Evolutionary conservation across 176 grass and related monocot genomes (phyloP), one percentile per base, ranked within the genome.

Genomic region (Oryza punctata): DNA sequence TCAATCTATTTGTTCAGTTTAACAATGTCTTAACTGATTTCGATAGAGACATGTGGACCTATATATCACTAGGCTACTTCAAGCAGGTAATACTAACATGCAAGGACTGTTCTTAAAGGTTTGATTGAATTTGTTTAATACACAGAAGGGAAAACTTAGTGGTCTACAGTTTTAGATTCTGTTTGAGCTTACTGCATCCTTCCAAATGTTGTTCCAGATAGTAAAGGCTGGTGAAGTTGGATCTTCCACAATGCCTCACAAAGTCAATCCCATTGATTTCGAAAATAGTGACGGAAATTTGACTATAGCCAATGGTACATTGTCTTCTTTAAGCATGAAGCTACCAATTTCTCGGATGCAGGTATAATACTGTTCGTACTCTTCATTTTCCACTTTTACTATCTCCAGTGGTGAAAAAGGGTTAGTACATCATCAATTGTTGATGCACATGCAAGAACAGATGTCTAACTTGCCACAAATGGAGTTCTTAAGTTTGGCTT

Each of bases 231-330:
- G 93, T 75, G 97, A 99, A 84, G 86, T 99, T 74, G 97, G 97
- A 87, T 96, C 93, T 33, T 99, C 97, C 65, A 99, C 93, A 16
- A 99, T 99, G 97, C 97, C 93, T 84, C 96, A 98, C 81, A 98
- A 98, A 92, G 89, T 99, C 67, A 98, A 98, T 82, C 93, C 96
- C 44, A 99, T 99, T 23, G 88, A 99, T 94, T 99, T 99, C 87
- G 97, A 99, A 90, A 99, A 99, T 44, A 99, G 97, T 28, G 96
- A 98, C 41, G 96, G 96, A 33, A 98, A 98, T 87, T 64, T 94
- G 24, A 75, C n/a, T 78, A 43, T 81, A 32, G 93, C 86, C 2
- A 98, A 94, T 94, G 83, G 79, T 46, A 44, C 73, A 54, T 87
- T 96, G 71, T 90, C 80, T 79, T 78, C 80, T 83, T 76, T 96